Evolutionary conservation across 345 rosid genomes (phyloP).

Genomic region (Citrus unshiu): DNA sequence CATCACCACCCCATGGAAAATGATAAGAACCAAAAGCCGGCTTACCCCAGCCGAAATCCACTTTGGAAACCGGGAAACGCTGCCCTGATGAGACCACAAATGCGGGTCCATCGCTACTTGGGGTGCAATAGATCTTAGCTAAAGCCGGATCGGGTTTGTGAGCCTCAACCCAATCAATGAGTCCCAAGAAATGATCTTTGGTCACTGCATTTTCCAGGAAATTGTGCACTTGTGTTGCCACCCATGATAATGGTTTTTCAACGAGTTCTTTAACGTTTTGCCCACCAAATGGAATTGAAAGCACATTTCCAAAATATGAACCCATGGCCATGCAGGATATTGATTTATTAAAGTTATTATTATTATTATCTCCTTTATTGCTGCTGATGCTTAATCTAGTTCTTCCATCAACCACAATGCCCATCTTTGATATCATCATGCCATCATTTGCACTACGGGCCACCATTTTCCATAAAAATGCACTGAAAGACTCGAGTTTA

Average conservation of each 20-base stretch:
- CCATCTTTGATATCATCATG: conserved; percentile 37
- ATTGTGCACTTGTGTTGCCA: conserved; percentile 50
- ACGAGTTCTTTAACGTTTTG: conserved; percentile 31
- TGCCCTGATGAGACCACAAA: conserved; percentile 78
- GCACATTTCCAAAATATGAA: conserved; percentile 61
- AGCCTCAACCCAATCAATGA: conserved; percentile 80
- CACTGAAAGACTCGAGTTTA: conserved; percentile 63
- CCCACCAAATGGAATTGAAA: conserved; percentile 57
- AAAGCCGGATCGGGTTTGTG: conserved; percentile 48
- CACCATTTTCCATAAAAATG: conserved; percentile 66
- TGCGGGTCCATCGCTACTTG: conserved; percentile 45
- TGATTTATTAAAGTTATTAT: not conserved
- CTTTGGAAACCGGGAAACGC: conserved; percentile 39
- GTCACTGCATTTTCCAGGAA: conserved; percentile 37
- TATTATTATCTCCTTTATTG: not conserved
- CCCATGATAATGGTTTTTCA: conserved; percentile 47
- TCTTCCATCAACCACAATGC: conserved; percentile 74
- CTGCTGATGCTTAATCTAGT: conserved; percentile 21
- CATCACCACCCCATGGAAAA: conserved; percentile 49
- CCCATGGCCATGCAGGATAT: conserved; percentile 14
- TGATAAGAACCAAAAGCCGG: conserved; percentile 57
- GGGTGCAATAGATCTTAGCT: conserved; percentile 48
- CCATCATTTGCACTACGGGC: conserved; percentile 29
- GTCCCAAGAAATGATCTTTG: conserved; percentile 60
- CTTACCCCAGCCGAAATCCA: conserved; percentile 62